Conservation (phyloP, 305 asterid species). For the Ajuga reptans region DNA sequence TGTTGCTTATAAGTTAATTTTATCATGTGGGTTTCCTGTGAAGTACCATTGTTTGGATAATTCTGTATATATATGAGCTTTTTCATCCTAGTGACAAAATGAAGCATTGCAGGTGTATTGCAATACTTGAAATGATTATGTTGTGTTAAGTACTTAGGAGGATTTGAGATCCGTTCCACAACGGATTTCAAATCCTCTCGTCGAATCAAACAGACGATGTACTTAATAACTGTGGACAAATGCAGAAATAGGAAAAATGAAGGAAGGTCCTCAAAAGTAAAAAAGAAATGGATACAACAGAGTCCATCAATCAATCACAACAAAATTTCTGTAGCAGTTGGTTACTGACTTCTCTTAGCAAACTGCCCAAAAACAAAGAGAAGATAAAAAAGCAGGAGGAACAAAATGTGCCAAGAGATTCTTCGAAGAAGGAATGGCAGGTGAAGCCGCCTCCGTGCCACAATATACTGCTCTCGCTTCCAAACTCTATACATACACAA, state of each 20-base stretch:
- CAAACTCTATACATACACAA: slow-evolving; percentile 39
- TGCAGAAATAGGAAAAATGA: not conserved
- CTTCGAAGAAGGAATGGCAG: slow-evolving; percentile 20
- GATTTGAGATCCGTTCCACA: too few species aligned
- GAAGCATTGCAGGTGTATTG: too few species aligned
- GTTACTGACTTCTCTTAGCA: slow-evolving; percentile 38
- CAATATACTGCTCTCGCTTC: slow-evolving; percentile 28
- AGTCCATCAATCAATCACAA: slow-evolving; percentile 23
- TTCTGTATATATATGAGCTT: too few species aligned
- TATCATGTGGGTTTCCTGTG: too few species aligned
- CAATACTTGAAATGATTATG: too few species aligned
- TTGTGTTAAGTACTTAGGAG: too few species aligned
- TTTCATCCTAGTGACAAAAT: too few species aligned
- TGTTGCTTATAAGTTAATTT: too few species aligned
- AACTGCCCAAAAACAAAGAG: slow-evolving; percentile 37
- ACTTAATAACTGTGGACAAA: not conserved
- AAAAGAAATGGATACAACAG: slow-evolving; percentile 29
- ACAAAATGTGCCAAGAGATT: slow-evolving; percentile 34
- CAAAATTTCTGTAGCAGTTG: slow-evolving; percentile 34
- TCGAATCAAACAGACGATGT: too few species aligned
- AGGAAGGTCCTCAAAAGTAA: not conserved
- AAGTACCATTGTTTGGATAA: too few species aligned
- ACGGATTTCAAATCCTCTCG: too few species aligned
- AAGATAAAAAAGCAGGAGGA: slow-evolving; percentile 25
- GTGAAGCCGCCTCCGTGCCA: slow-evolving; percentile 31